Conservation (phyloP, 805 yeast genomes). For the Candida coquimbonensis region DNA sequence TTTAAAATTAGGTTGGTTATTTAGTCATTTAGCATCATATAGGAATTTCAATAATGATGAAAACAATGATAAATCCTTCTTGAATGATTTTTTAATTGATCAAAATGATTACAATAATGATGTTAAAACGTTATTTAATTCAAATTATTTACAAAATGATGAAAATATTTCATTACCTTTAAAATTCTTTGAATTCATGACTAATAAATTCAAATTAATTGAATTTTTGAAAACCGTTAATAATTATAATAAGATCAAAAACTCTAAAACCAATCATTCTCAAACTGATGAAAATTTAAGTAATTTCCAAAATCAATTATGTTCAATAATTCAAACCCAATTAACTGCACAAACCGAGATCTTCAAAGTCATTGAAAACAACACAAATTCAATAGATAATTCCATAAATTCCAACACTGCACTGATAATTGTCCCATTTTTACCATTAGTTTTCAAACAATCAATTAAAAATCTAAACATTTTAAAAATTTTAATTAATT, state of each 20-base stretch:
- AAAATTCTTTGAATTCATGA: constrained; percentile 24
- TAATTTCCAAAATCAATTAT: constrained; percentile 35
- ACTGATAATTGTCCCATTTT: constrained; percentile 18
- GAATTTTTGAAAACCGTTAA: constrained; percentile 31
- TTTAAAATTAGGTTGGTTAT: constrained; percentile 20
- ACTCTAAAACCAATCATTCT: constrained; percentile 2
- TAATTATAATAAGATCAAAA: neutral
- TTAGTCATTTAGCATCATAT: constrained; percentile 14
- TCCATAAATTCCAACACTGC: neutral
- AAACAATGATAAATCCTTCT: neutral
- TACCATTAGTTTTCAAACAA: constrained; percentile 25
- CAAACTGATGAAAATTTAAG: constrained; percentile 23
- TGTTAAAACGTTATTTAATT: neutral
- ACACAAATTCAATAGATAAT: constrained; percentile 20
- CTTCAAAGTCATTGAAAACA: constrained; percentile 10
- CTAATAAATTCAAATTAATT: constrained; percentile 31
- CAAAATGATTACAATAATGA: neutral
- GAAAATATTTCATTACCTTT: constrained; percentile 5
- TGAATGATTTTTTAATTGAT: neutral
- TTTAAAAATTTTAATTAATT: constrained; percentile 23
- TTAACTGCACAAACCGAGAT: constrained; percentile 10
- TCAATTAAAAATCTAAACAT: constrained; percentile 21
- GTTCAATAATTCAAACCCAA: constrained; percentile 30
- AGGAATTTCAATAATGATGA: constrained; percentile 6
- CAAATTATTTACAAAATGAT: neutral